Percentiles rank a stretch among this genome's conserved stretches.
Evolutionary conservation across 352 stramenopile genomes (phyloP).

Genomic region (Pythium aphanidermatum): DNA sequence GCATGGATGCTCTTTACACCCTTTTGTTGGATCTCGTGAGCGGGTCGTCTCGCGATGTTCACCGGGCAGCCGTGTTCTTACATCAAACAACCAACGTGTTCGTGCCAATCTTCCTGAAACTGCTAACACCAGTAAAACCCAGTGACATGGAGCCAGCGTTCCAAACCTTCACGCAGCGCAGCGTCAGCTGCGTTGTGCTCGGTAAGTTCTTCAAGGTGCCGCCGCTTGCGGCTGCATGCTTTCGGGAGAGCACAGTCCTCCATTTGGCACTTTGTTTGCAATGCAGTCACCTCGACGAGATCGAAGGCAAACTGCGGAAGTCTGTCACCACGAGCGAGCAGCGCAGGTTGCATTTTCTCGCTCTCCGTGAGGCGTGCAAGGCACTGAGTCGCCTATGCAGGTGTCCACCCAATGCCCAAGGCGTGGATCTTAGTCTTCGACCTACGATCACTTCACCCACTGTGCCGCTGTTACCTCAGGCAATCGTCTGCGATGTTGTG

Average conservation of each 20-base stretch:
- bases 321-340: slow-evolving; percentile 22
- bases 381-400: slow-evolving; percentile 44
- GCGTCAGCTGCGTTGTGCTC: slow-evolving; percentile 69
- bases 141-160: slow-evolving; percentile 46
- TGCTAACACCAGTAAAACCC: slow-evolving; percentile 45
- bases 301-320: slow-evolving; percentile 31
- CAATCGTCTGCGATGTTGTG: slow-evolving; percentile 58
- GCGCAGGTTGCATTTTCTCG: slow-evolving; percentile 39
- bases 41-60: slow-evolving; percentile 14
- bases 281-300: slow-evolving; percentile 61
- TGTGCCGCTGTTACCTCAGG: slow-evolving; percentile 47
- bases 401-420: slow-evolving; percentile 37
- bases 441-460: slow-evolving; percentile 40
- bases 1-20: slow-evolving; percentile 39
- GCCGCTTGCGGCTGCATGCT: slow-evolving; percentile 28
- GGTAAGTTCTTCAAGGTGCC: slow-evolving; percentile 39
- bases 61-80: slow-evolving; percentile 35
- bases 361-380: slow-evolving; percentile 48
- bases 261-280: slow-evolving; percentile 70
- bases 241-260: slow-evolving; percentile 52
- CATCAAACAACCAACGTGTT: slow-evolving; percentile 31
- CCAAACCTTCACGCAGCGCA: slow-evolving; percentile 47
- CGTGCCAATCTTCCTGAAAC: slow-evolving; percentile 30
- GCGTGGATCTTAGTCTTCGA: slow-evolving; percentile 29
- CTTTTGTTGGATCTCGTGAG: slow-evolving; percentile 40